Percentiles rank a stretch among this genome's conserved stretches.
Conservation (phyloP, 257 asterid genomes). For the Parsonsia alboflavescens region DNA sequence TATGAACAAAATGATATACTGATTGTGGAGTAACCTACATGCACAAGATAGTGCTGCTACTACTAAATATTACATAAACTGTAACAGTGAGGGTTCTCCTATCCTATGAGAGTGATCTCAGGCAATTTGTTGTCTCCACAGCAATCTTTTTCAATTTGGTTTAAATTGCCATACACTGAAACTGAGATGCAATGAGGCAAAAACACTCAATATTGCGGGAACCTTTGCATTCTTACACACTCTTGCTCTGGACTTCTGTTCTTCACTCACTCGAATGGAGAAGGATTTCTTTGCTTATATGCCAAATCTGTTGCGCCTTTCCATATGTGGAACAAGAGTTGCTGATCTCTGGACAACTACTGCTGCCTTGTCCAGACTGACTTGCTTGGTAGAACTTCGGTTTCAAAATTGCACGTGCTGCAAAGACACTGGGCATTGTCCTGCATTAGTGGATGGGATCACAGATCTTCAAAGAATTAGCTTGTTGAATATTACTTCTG, state of each 20-base stretch:
- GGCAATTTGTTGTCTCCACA: conserved; percentile 12
- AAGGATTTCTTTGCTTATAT: conserved; percentile 25
- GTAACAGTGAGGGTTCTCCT: background rate
- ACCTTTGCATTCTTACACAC: conserved; percentile 24
- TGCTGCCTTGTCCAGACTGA: conserved; percentile 23
- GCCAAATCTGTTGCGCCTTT: conserved; percentile 26
- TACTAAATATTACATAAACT: background rate
- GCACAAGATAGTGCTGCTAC: background rate
- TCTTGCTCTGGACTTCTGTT: conserved; percentile 32
- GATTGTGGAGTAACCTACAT: background rate
- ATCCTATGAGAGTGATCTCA: conserved; percentile 1
- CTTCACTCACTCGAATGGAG: conserved; percentile 27
- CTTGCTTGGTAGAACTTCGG: conserved; percentile 27
- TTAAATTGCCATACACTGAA: conserved; percentile 19
- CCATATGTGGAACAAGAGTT: conserved; percentile 34
- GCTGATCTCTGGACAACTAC: conserved; percentile 27
- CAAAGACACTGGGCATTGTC: conserved; percentile 25
- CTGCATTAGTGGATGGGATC: conserved; percentile 20
- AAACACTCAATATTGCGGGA: conserved; percentile 18
- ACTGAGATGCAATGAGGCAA: conserved; percentile 22
- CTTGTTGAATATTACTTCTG: conserved; percentile 10
- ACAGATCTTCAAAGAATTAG: conserved; percentile 16
- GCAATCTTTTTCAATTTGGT: conserved; percentile 27
- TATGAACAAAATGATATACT: background rate
- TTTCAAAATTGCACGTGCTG: conserved; percentile 23